Evolutionary conservation across 371 early-diverging fungal genomes (phyloP), one percentile per base, ranked within the genome.

Genomic region (Mucor plumbeus): DNA sequence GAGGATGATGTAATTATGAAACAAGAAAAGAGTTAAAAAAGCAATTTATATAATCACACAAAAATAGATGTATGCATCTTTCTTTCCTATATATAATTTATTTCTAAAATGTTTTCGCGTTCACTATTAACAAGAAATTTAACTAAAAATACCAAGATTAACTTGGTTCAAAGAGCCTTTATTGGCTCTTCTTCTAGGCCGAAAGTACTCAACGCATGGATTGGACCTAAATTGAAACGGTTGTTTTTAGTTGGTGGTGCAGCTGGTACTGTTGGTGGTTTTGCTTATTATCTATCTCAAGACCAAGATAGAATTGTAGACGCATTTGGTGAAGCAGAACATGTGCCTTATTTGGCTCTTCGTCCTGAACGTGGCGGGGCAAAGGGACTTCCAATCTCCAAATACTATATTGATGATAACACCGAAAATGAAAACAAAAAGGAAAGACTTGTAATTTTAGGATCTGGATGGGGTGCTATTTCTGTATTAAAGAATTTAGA

Each of bases 381-480:
- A 10, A 80, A 81, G 53, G 48, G 72, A 4, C 56, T 83, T 7
- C 83, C 79, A 0, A 59, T 83, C 4, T 65, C 72, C 4, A 61
- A 64, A 4, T 73, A 74, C 63, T 68, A 73, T 31, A 31, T 83
- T 1, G 81, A 83, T 47, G 69, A 79, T 41, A 47, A 64, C 6
- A 50, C 61, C 4, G 70, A 75, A 5, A 41, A 31, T 3, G 62
- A 68, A 8, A 74, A 81, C 14, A 68, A 73, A 14, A 88, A 87
- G 62, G 84, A 85, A 38, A 80, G 89, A n/a, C 72, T 94, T 31
- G 91, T 94, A 6, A 84, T 94, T 41, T 77, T 94, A 34, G 93
- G 93, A 41, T 82, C 89, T 15, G 94, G 95, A 5, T 92, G 93
- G 93, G 93, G 88, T 5, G 87, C 87, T 9, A 78, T 88, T 3